Evolutionary conservation across 208 protist genomes (phyloP), one percentile per base, ranked within the genome.

Genomic region (Trypanosoma melophagium): DNA sequence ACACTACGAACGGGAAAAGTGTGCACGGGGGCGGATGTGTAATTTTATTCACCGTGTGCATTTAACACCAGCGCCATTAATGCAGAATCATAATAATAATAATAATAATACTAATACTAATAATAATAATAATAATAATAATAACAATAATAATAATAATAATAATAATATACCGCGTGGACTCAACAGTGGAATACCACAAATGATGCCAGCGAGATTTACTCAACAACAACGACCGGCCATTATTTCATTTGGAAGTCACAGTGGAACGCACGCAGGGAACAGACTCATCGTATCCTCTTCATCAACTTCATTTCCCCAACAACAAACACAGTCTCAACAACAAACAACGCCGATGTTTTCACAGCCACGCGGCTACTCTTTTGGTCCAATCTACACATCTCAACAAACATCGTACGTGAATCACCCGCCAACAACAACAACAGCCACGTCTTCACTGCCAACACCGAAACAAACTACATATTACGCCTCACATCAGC

Each of bases 1-100:
- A 55, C 84, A 90, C 69, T 90, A 79, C 60, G 71, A 83, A 31
- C 77, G 81, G 7, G 81, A 87, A 59, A 85, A 84, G 67, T 90
- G 84, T 50, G 84, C 78, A 28, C 62, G 78, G 22, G 84, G 84
- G 10, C 59, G 64, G 0, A 67, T 83, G 19, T 90, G 84, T 56
- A 71, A 86, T 68, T 90, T 90, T 60, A 79, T 87, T 51, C 84
- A 90, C 55, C 81, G 72, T 51, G 81, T 90, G 8, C 55, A 73
- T 13, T 76, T 88, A 19, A 41, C n/a, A n/a, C n/a, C n/a, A n/a
- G n/a, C n/a, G n/a, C n/a, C n/a, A n/a, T n/a, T n/a, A n/a, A n/a
- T n/a, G n/a, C n/a, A n/a, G n/a, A n/a, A n/a, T n/a, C n/a, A n/a
- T 21, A 44, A 44, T 44, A 44, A 44, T 44, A 44, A 44, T 44